Evolutionary conservation across 345 rosid species (phyloP), one percentile per base, ranked within the genome.

Genomic region (Balakata baccata): DNA sequence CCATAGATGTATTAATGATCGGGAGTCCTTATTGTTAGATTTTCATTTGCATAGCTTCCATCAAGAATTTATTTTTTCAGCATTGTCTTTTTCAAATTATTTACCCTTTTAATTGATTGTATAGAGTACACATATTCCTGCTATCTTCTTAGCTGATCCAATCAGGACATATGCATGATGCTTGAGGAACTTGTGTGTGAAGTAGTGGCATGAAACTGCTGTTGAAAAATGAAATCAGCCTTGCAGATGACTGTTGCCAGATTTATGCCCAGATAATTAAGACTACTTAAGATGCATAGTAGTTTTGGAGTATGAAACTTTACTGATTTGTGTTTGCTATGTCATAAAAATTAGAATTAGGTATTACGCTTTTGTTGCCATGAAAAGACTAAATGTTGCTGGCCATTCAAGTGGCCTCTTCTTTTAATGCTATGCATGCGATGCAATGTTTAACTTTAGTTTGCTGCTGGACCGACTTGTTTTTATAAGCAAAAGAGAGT

Each of bases 361-460:
- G n/a, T n/a, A 18, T 17, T 23, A 17, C 29, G 29, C 66, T 57
- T 66, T 67, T 57, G 59, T 74, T 74, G 51, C 72, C 72, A 59
- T 68, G 25, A 68, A 68, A 67, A 68, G 72, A n/a, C 65, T 45
- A 61, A 64, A 64, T 64, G 9, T 37, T 61, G 58, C 1, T 29
- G 72, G 73, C 52, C 69, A 63, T 39, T 7, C 57, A 39, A 18
- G 18, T 66, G 79, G 61, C 66, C 67, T 79, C 73, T 79, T 54
- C 75, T 75, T 67, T 70, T 70, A 71, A 54, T 69, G 66, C 69
- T 60, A 66, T 61, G 82, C 79, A 54, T 71, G 75, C 59, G 75
- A 46, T 37, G 10, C 58, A 58, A 29, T 67, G 66, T 46, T 66
- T 49, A 50, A 49, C 73, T 75, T 75, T 75, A 59, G 61, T 75